Conservation (phyloP, 2,329 filamentous ascomycete species). For the Venturia effusa region DNA sequence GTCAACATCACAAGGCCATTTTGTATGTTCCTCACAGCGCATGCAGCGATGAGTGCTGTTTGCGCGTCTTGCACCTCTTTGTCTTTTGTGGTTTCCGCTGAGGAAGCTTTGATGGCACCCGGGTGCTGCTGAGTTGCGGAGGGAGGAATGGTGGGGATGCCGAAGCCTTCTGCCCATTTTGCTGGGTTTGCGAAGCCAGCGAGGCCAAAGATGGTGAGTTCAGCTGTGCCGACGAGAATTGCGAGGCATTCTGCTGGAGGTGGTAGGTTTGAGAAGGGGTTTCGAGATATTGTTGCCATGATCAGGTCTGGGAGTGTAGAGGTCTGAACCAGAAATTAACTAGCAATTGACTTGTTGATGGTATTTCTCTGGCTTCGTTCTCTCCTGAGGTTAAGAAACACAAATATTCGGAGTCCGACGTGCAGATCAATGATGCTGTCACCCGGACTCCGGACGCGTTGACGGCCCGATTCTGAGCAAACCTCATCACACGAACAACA, state of each 20-base stretch:
- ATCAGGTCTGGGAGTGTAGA: background rate
- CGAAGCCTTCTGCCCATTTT: constrained; percentile 23
- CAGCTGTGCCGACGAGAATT: constrained; percentile 22
- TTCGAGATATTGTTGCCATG: constrained; percentile 6
- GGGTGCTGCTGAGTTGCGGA: constrained; percentile 10
- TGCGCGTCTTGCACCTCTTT: constrained; percentile 16
- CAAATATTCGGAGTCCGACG: background rate
- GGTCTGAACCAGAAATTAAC: background rate
- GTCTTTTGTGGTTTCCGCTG: background rate
- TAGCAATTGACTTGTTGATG: background rate
- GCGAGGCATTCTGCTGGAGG: constrained; percentile 25
- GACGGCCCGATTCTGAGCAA: background rate
- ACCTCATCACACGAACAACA: background rate
- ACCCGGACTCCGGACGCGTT: background rate
- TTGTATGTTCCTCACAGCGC: constrained; percentile 22
- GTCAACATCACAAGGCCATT: constrained; percentile 22
- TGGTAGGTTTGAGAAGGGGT: constrained; percentile 20
- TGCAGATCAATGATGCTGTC: constrained; percentile 1
- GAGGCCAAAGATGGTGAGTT: constrained; percentile 20
- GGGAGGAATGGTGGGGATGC: constrained; percentile 17
- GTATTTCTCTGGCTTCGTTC: background rate
- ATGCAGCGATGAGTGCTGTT: constrained; percentile 18
- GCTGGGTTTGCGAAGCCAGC: constrained; percentile 23
- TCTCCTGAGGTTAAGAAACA: background rate
- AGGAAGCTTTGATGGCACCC: constrained; percentile 12